phyloP scores from a whole-genome alignment of 805 yeast species.

The Yamadazyma ubonensis region DNA sequence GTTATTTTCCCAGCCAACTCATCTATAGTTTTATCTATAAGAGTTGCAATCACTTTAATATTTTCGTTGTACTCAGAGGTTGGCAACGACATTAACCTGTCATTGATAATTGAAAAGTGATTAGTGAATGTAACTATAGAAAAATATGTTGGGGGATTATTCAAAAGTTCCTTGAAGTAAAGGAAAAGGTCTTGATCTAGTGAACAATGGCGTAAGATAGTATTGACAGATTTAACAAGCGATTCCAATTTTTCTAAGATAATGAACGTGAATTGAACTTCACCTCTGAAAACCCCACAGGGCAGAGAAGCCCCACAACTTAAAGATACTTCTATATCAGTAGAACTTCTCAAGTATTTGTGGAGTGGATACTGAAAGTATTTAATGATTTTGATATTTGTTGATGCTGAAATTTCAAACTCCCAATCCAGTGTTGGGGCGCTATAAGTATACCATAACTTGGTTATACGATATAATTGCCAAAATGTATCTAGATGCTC shows the following conservation, averaged over 20 bases:
- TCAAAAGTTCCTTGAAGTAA: conserved; percentile 7
- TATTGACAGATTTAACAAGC: neutral
- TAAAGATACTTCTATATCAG: conserved; percentile 3
- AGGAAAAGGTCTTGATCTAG: conserved; percentile 6
- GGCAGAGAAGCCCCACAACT: conserved; percentile 6
- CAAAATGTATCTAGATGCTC: conserved; percentile 12
- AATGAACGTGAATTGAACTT: conserved; percentile 3
- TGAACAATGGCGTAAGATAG: conserved; percentile 8
- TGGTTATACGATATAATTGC: conserved; percentile 11
- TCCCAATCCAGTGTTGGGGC: neutral
- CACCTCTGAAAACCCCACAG: conserved; percentile 14
- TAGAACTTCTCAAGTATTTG: conserved; percentile 10
- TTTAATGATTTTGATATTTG: conserved; percentile 1
- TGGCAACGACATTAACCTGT: conserved; percentile 2
- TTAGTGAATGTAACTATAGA: conserved; percentile 11
- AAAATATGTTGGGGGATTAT: conserved; percentile 11
- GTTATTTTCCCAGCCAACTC: conserved; percentile 1
- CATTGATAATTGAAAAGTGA: conserved; percentile 8
- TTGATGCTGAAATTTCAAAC: neutral
- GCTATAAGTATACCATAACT: conserved; percentile 1
- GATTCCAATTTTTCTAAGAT: conserved; percentile 10
- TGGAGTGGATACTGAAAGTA: conserved; percentile 13
- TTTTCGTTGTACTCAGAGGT: conserved; percentile 2
- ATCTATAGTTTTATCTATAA: conserved; percentile 3
- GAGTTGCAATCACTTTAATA: neutral